phyloP scores from a whole-genome alignment of 2,329 filamentous ascomycete species.

The Cordyceps tenuipes region DNA sequence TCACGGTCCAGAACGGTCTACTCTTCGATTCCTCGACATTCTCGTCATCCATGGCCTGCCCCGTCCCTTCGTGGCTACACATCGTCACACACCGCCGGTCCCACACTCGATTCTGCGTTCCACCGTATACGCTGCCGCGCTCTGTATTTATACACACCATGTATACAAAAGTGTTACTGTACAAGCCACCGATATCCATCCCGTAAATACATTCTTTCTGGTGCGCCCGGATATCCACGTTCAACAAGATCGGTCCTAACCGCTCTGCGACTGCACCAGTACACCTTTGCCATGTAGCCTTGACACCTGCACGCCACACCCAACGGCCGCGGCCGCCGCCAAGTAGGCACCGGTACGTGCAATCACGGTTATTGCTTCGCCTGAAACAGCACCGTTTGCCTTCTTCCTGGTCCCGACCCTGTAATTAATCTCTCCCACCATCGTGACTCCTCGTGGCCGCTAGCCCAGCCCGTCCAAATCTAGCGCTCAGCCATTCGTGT shows the following conservation, averaged over 20 bases:
- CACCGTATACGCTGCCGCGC: neutral
- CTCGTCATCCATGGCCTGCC: too few relatives aligned
- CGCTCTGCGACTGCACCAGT: neutral
- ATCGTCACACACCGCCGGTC: neutral
- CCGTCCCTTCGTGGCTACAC: neutral
- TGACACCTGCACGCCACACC: neutral
- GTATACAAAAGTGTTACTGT: constrained; percentile 1
- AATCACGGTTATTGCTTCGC: constrained; percentile 6
- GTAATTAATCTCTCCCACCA: neutral
- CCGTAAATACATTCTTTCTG: neutral
- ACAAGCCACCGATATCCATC: neutral
- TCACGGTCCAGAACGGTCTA: neutral
- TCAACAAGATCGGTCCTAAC: neutral
- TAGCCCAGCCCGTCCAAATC: neutral
- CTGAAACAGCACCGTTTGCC: constrained; percentile 2
- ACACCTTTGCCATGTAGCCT: neutral
- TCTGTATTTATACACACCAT: neutral
- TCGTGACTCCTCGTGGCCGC: neutral
- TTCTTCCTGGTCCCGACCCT: neutral
- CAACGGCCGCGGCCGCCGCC: neutral
- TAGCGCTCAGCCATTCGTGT: neutral
- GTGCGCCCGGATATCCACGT: neutral
- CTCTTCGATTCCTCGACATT: too few relatives aligned
- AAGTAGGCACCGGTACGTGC: neutral
- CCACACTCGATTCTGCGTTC: neutral